These are phyloP conservation scores for Penicillium hesseltinei DNA, from an alignment of 2,329 filamentous ascomycete genomes.

Conservation along the genomic window DNA sequence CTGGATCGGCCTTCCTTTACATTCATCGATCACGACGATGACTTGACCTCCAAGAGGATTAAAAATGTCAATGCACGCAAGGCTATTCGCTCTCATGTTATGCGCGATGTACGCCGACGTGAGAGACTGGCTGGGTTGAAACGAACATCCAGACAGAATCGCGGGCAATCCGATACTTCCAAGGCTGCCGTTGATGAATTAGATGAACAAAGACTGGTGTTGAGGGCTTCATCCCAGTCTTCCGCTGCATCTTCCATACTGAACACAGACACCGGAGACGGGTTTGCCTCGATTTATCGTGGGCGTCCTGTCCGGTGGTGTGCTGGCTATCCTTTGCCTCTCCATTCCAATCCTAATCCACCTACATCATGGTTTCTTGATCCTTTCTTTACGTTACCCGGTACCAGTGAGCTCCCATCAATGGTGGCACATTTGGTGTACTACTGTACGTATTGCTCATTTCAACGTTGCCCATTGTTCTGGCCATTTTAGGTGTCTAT, in stretches of 20 bases:
- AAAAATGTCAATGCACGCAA: conserved; percentile 40
- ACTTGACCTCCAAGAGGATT: conserved; percentile 39
- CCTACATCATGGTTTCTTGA: conserved; percentile 32
- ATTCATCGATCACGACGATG: conserved; percentile 44
- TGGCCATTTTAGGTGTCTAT: neutral
- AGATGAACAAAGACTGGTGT: conserved; percentile 14
- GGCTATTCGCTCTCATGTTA: conserved; percentile 45
- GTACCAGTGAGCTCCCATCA: conserved; percentile 24
- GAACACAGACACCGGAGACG: neutral
- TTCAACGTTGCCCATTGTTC: neutral
- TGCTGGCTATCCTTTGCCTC: conserved; percentile 16
- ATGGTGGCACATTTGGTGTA: conserved; percentile 31
- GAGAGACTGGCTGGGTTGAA: conserved; percentile 41
- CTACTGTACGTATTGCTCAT: conserved; percentile 32
- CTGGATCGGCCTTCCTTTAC: conserved; percentile 37
- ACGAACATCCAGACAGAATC: conserved; percentile 31
- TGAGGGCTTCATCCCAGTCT: conserved; percentile 16
- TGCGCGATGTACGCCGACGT: conserved; percentile 44
- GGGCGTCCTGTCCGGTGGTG: conserved; percentile 20
- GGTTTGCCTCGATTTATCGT: conserved; percentile 9
- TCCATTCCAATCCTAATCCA: conserved; percentile 17
- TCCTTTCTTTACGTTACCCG: conserved; percentile 36
- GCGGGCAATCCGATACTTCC: conserved; percentile 8
- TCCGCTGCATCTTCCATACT: conserved; percentile 8
- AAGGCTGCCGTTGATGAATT: conserved; percentile 5